Base-by-base conservation (phyloP, 1,139 yeast genomes). In the Taphrina confusa region DNA sequence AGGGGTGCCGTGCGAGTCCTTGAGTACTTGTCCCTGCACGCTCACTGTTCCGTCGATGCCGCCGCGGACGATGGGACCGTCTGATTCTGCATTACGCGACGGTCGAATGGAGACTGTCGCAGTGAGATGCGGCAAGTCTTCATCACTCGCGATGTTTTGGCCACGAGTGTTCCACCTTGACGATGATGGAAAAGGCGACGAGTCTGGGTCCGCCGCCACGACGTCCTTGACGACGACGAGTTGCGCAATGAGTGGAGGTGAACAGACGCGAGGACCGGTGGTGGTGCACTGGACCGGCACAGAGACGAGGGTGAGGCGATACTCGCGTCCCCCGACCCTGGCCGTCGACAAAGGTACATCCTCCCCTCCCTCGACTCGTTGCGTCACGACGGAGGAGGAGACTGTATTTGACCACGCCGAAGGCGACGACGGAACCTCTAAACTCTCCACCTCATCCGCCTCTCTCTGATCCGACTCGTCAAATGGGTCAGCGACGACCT, bases 231-330 rank as follows among this genome's bases (percentile, higher is more conserved):
- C 27, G 5, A 52, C 57, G 23, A 27, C 14, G 16, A 54, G 28
- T 20, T 27, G 36, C 8, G 40, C 58, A 27, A 54, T 25, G 22
- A 54, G 44, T 11, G 51, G 31, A 18, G 58, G 58, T 3, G 36
- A 11, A 20, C 58, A 54, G 23, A 33, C 22, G 4, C 33, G 36
- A 6, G 51, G 33, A 8, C 58, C 58, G 12, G 36, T 42, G 11
- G 58, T 54, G 36, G 42, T 31, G 46, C 58, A 54, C 14, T 54
- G 49, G 1, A 27, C 44, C 3, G 58, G 58, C 6, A 22, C 42
- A 5, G 36, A 25, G 12, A 47, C 52, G 3, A 47, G 25, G 18
- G 40, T 20, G 16, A 47, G 34, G 5, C 37, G n/a, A 14, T 47
- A 47, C 40, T 31, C 52, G 16, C 52, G 40, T 8, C 30, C 52